These are phyloP conservation scores for Trypanosoma mega DNA, from an alignment of 208 protist genomes.

Conservation along the genomic window DNA sequence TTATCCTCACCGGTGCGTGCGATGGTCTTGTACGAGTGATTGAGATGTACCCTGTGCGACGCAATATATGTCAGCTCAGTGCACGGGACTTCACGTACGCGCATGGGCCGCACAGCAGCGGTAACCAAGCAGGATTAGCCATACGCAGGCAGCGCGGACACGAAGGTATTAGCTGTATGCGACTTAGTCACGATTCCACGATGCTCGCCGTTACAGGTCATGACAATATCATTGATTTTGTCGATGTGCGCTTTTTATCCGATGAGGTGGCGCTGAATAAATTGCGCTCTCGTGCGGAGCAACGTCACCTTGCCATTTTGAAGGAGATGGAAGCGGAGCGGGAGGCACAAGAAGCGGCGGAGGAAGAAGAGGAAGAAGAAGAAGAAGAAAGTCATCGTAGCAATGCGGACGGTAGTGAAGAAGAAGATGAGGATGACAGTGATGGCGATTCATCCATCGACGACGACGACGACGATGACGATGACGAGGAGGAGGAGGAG, in stretches of 20 bases:
- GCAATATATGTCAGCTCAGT: slow-evolving; percentile 84
- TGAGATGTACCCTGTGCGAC: slow-evolving; percentile 86
- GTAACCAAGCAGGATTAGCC: slow-evolving; percentile 24
- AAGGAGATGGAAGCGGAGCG: slow-evolving; percentile 61
- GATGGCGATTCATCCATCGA: slow-evolving; percentile 1
- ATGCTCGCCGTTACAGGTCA: slow-evolving; percentile 76
- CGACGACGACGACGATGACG: slow-evolving; percentile 15
- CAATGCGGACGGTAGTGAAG: slow-evolving; percentile 4
- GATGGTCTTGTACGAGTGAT: slow-evolving; percentile 86
- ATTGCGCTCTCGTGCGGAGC: slow-evolving; percentile 72
- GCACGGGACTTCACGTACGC: slow-evolving; percentile 85
- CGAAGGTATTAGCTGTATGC: slow-evolving; percentile 77
- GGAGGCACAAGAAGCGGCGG: slow-evolving; percentile 33
- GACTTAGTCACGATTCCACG: slow-evolving; percentile 64
- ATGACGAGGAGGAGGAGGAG: slow-evolving; percentile 16
- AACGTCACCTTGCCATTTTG: slow-evolving; percentile 72
- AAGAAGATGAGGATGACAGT: slow-evolving; percentile 8
- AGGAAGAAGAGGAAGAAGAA: slow-evolving; percentile 19
- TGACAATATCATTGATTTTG: slow-evolving; percentile 88
- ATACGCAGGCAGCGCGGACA: slow-evolving; percentile 45
- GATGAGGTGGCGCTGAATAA: slow-evolving; percentile 73
- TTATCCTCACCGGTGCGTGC: slow-evolving; percentile 85
- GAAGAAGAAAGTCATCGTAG: slow-evolving; percentile 9
- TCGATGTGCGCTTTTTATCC: slow-evolving; percentile 84
- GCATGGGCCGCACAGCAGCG: slow-evolving; percentile 34